Base-by-base conservation (phyloP, 2,329 filamentous ascomycete species). In the Blastomyces parvus region DNA sequence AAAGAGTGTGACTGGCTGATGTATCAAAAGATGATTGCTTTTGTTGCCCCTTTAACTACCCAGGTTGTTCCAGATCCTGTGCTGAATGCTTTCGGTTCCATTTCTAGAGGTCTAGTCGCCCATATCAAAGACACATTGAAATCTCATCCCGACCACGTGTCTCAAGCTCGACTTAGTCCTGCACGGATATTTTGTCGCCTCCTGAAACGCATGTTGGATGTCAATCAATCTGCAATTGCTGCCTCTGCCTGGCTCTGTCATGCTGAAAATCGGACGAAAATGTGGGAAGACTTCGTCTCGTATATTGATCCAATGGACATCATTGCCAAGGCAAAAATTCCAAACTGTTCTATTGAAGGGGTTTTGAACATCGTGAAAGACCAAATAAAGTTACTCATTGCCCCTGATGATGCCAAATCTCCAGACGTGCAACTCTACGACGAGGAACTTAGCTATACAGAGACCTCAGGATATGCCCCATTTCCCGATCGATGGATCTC, bases 1-100 rank as follows among this genome's bases (percentile, higher is more conserved):
- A 90, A 94, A 73, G 89, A 96, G 74, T 96, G 91, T 73, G 94
- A 99, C 74, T 95, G 94, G 78, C 83, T 93, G 42, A 89, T 97
- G 78, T 99, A 99, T 73, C 91, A 97, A 74, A 91, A 92, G 68
- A 96, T 97, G 89, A 91, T 97, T 78, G 87, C 88, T 62, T 95
- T 97, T 65, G 86, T 97, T 50, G 89, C 90, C 0, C 86, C 88
- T n/a, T 81, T 97, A 50, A 94, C 91, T 3, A 82, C 97, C 8
- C 92, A 97, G 74, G 92, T 96, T 17, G 88, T 96, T 3, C 94
- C 94, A 1, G 90, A 92, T 64, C 84, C 88, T 3, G 92, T 97
- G 7, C 81, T 97, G 64, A 90, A 92, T 70, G 91, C 92, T 1
- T 83, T 99, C 40, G 86, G 90, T 68, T 93, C 87, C 68, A 95